These are phyloP conservation scores for Nannochloropsis salina DNA, from an alignment of 108 stramenopile species.

Conservation along the genomic window DNA sequence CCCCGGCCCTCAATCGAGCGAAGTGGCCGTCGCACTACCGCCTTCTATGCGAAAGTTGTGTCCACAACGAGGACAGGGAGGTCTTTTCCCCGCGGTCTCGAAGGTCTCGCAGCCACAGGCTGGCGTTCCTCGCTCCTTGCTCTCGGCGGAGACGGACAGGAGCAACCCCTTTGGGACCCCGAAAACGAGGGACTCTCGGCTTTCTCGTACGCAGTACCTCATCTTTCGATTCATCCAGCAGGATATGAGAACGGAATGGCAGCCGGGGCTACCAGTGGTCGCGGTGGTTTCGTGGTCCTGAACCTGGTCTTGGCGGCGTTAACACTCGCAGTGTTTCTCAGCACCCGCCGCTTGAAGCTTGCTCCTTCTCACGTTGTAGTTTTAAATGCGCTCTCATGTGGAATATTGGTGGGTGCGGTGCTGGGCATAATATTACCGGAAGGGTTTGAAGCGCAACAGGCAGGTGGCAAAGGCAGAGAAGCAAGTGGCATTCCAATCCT, in stretches of 20 bases:
- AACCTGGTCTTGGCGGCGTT: not conserved
- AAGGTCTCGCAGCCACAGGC: too few relatives aligned
- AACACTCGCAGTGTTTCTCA: not conserved
- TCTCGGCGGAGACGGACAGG: too few relatives aligned
- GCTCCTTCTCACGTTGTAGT: not conserved
- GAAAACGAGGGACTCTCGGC: too few relatives aligned
- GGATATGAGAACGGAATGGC: not conserved
- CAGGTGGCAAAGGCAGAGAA: not conserved
- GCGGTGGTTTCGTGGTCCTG: not conserved
- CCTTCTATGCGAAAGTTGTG: too few relatives aligned
- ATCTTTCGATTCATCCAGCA: too few relatives aligned
- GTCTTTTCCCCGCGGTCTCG: too few relatives aligned
- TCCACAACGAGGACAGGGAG: too few relatives aligned
- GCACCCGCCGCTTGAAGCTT: not conserved
- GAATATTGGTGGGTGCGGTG: not conserved
- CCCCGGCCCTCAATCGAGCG: too few relatives aligned
- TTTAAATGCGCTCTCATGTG: not conserved
- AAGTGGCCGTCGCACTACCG: too few relatives aligned
- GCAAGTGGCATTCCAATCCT: not conserved
- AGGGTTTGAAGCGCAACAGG: not conserved
- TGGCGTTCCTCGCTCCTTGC: too few relatives aligned
- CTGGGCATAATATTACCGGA: not conserved
- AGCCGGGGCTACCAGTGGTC: not conserved
- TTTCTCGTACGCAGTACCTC: too few relatives aligned
- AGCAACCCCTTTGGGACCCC: too few relatives aligned